Conservation (phyloP, 306 rosid genomes). For the Ammopiptanthus mongolicus region DNA sequence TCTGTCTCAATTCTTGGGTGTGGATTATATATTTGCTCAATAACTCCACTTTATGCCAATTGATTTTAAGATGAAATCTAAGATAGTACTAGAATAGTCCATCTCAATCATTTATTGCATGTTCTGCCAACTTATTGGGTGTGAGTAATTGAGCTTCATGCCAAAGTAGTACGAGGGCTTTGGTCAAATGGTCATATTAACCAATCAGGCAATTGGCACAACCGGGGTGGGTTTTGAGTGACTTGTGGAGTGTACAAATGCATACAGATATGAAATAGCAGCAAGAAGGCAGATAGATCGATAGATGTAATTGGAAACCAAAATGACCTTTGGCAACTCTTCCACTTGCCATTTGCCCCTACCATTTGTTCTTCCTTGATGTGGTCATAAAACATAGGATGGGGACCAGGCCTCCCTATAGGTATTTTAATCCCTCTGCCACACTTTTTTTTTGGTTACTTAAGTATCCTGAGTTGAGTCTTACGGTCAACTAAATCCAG, state of each 20-base stretch:
- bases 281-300: not conserved
- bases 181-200: not conserved
- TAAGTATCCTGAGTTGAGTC: not conserved
- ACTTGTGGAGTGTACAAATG: not conserved
- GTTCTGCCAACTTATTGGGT: no score
- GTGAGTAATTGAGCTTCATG: no score
- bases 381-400: not conserved
- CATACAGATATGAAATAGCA: constrained; percentile 10
- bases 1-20: no score
- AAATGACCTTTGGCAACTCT: not conserved
- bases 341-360: not conserved
- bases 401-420: not conserved
- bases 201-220: not conserved
- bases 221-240: not conserved
- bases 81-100: no score
- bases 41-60: no score
- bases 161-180: no score
- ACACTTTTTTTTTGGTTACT: not conserved
- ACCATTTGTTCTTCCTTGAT: not conserved
- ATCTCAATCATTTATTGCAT: no score
- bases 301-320: not conserved
- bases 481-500: constrained; percentile 17
- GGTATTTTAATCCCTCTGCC: not conserved
- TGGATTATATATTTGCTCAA: no score
- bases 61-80: no score